A percentile compares a stretch with the other conserved stretches of the same genome.
Evolutionary conservation across 768 basidiomycete genomes (phyloP).

Genomic region (Lactifluus echinatus): DNA sequence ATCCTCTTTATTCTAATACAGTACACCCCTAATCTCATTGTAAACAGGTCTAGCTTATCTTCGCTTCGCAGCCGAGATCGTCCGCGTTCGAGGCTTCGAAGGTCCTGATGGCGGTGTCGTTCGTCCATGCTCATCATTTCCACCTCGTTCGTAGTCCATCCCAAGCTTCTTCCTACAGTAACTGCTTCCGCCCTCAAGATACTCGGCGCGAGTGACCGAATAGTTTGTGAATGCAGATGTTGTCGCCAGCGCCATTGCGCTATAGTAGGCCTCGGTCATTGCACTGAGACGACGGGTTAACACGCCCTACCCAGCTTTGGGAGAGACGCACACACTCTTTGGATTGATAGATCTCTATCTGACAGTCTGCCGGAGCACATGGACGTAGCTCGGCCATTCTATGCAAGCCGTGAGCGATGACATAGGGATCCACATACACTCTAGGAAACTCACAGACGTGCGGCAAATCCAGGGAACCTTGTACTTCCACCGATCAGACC

Average conservation of each 20-base stretch:
- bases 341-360: slow-evolving; percentile 64
- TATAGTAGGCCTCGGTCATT: slow-evolving; percentile 54
- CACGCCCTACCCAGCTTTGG: background rate
- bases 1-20: too few relatives aligned
- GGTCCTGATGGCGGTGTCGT: slow-evolving; percentile 2
- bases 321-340: slow-evolving; percentile 49
- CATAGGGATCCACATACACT: background rate
- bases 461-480: slow-evolving; percentile 62
- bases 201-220: slow-evolving; percentile 72
- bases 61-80: slow-evolving; percentile 19
- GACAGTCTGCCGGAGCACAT: slow-evolving; percentile 74
- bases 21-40: background rate
- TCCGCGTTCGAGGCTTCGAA: slow-evolving; percentile 11
- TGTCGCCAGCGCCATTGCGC: slow-evolving; percentile 50
- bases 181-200: slow-evolving; percentile 71
- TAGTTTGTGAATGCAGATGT: slow-evolving; percentile 41
- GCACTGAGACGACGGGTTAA: slow-evolving; percentile 36
- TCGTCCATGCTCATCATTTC: slow-evolving; percentile 2
- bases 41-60: slow-evolving; percentile 1
- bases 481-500: slow-evolving; percentile 81
- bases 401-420: slow-evolving; percentile 6
- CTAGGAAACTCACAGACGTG: slow-evolving; percentile 54
- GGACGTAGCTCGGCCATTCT: slow-evolving; percentile 69
- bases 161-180: slow-evolving; percentile 67
- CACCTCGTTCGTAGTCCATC: slow-evolving; percentile 16